A percentile compares a stretch with the other conserved stretches of the same genome.
phyloP scores from a whole-genome alignment of 2,329 filamentous ascomycete species.

The Aaosphaeria arxii region DNA sequence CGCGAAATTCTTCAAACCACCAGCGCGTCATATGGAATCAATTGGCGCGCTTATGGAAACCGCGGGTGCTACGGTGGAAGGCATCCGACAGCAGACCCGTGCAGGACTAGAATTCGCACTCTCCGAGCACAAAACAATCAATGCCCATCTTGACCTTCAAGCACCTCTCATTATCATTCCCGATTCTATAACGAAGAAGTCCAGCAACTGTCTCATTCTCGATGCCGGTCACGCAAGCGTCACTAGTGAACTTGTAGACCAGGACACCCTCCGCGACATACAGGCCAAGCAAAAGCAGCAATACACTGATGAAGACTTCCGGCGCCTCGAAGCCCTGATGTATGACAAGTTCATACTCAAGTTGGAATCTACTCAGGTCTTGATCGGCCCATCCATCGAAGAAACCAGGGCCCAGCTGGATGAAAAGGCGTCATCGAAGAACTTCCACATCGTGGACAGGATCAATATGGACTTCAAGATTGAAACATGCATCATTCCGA shows the following conservation, averaged over 20 bases:
- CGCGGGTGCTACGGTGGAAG: constrained; percentile 92
- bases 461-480: constrained; percentile 97
- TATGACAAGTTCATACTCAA: constrained; percentile 97
- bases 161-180: constrained; percentile 95
- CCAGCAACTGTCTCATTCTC: constrained; percentile 84
- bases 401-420: constrained; percentile 81
- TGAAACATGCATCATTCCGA: constrained; percentile 96
- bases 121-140: constrained; percentile 96
- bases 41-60: constrained; percentile 94
- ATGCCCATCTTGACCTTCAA: constrained; percentile 91
- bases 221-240: constrained; percentile 96
- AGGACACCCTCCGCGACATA: constrained; percentile 83
- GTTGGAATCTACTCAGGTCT: constrained; percentile 87
- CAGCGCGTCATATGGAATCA: constrained; percentile 96
- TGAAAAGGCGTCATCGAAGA: constrained; percentile 63
- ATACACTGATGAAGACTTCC: constrained; percentile 86
- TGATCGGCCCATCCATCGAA: constrained; percentile 91
- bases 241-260: constrained; percentile 89
- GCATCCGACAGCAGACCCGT: constrained; percentile 89
- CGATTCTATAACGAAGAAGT: constrained; percentile 79
- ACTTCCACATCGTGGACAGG: constrained; percentile 86
- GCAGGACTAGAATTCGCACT: constrained; percentile 94
- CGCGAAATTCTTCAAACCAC: constrained; percentile 92
- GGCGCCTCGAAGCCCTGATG: constrained; percentile 85
- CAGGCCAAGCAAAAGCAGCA: constrained; percentile 85